phyloP scores from a whole-genome alignment of 495 filamentous ascomycete genomes.

The Platismatia glauca region DNA sequence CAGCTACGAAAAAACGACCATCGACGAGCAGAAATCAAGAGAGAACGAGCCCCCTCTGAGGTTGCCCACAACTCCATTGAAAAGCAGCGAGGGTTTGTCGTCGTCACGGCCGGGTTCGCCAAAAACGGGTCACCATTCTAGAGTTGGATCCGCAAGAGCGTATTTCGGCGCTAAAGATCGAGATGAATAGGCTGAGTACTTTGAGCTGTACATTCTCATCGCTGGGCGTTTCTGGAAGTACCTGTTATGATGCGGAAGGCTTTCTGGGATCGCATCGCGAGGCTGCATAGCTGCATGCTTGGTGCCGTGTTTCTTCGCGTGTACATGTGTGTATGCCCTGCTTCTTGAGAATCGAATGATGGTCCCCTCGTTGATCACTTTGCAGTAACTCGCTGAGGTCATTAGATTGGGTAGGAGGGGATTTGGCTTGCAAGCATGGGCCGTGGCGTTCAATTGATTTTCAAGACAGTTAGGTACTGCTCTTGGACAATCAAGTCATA shows the following conservation, averaged over 20 bases:
- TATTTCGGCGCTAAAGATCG: slow-evolving; percentile 23
- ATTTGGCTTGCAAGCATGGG: background rate
- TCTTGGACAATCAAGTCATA: background rate
- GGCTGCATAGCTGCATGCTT: background rate
- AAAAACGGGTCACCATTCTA: slow-evolving; percentile 37
- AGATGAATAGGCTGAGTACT: slow-evolving; percentile 15
- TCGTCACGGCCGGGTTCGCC: slow-evolving; percentile 63
- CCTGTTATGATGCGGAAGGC: background rate
- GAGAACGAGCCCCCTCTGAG: slow-evolving; percentile 43
- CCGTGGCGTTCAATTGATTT: background rate
- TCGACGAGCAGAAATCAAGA: slow-evolving; percentile 33
- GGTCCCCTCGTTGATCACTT: background rate
- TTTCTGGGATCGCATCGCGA: background rate
- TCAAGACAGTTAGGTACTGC: background rate
- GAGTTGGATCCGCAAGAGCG: slow-evolving; percentile 33
- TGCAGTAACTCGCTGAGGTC: background rate
- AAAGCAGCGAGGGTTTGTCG: slow-evolving; percentile 44
- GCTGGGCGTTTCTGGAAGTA: slow-evolving; percentile 4
- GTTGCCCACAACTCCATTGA: slow-evolving; percentile 41
- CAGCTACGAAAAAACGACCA: slow-evolving; percentile 63
- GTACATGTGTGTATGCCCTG: background rate
- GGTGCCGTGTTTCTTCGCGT: background rate
- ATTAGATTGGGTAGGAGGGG: background rate
- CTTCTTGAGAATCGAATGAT: background rate
- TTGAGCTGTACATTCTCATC: slow-evolving; percentile 5